These are phyloP conservation scores for Penicillium paneum DNA, from an alignment of 2,329 filamentous ascomycete genomes.

Conservation along the genomic window DNA sequence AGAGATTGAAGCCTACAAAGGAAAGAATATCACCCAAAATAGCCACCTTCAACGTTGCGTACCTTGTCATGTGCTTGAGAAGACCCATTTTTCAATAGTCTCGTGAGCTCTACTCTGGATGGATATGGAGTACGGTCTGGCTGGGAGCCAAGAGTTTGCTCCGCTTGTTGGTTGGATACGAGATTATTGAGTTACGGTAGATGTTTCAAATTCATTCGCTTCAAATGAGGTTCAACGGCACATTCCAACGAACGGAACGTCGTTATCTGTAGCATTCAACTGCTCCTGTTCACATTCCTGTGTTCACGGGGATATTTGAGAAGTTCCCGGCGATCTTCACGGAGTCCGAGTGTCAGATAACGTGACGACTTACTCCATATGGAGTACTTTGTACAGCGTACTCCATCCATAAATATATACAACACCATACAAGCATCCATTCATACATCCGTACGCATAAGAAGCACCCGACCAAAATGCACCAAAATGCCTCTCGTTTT, in stretches of 20 bases:
- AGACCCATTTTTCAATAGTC: constrained; percentile 2
- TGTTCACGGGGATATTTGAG: background rate
- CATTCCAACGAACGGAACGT: background rate
- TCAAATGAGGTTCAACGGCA: too few species aligned
- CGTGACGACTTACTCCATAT: background rate
- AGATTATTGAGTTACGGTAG: background rate
- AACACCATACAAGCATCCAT: background rate
- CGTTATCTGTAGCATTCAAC: background rate
- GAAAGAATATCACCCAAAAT: too few species aligned
- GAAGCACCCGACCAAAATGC: background rate
- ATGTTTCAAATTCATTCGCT: background rate
- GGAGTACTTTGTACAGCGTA: too few species aligned
- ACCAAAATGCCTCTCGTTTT: background rate
- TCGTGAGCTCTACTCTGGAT: background rate
- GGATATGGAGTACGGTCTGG: background rate
- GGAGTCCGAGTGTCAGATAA: background rate
- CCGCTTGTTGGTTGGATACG: background rate
- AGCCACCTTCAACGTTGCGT: background rate
- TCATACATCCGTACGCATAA: too few species aligned
- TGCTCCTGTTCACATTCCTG: background rate
- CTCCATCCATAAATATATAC: too few species aligned
- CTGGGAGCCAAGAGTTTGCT: background rate
- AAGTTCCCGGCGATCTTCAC: background rate
- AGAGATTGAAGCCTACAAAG: background rate
- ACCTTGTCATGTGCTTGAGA: background rate